These are phyloP conservation scores for Earliella scabrosa DNA, from an alignment of 1,284 basidiomycete genomes.

Conservation along the genomic window DNA sequence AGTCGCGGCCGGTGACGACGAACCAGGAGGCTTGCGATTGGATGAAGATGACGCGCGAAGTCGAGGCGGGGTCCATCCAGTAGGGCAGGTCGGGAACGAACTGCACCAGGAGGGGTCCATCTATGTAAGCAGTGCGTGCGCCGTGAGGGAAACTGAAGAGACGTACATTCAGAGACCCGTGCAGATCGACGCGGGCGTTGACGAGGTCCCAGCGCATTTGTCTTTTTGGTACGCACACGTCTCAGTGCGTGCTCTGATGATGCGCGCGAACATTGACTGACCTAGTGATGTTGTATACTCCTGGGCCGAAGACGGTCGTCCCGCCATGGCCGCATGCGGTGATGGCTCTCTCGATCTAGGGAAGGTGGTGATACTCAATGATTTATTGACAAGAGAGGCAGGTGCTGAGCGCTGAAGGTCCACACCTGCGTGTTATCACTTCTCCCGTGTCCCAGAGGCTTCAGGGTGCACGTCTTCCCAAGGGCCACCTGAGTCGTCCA, in stretches of 20 bases:
- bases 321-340: constrained; percentile 56
- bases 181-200: constrained; percentile 55
- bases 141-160: not conserved
- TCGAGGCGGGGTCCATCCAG: constrained; percentile 61
- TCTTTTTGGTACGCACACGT: constrained; percentile 37
- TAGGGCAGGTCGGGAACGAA: constrained; percentile 63
- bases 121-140: not conserved
- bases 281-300: constrained; percentile 59
- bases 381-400: no score
- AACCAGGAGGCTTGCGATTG: constrained; percentile 73
- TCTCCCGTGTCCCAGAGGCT: constrained; percentile 43
- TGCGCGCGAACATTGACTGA: constrained; percentile 25
- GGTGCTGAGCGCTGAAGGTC: not conserved
- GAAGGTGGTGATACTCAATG: not conserved
- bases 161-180: constrained; percentile 50
- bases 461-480: constrained; percentile 38
- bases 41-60: constrained; percentile 65
- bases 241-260: not conserved
- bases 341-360: constrained; percentile 55
- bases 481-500: not conserved
- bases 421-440: constrained; percentile 48
- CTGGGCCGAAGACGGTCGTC: constrained; percentile 46
- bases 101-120: constrained; percentile 29
- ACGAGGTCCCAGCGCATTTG: constrained; percentile 66
- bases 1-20: constrained; percentile 62